Evolutionary conservation across 2,329 filamentous ascomycete genomes (phyloP).

Genomic region (Colletotrichum theobromicola): DNA sequence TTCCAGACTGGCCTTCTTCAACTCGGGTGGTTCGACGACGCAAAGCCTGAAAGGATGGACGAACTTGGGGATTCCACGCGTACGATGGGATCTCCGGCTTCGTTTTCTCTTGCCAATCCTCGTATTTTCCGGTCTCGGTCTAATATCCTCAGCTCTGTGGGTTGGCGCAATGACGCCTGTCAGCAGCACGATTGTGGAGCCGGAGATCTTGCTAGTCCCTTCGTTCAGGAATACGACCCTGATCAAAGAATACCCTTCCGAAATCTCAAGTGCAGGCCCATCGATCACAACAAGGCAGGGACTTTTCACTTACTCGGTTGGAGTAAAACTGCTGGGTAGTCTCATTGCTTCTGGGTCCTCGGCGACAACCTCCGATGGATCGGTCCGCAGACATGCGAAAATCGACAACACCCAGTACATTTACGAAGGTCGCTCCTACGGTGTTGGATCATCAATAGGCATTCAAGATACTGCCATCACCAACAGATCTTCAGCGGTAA

Average conservation of each 20-base stretch:
- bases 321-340: conserved; percentile 24
- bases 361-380: conserved; percentile 25
- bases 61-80: background rate
- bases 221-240: conserved; percentile 23
- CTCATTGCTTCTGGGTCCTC: conserved; percentile 26
- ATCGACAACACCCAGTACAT: conserved; percentile 28
- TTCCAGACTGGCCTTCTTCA: background rate
- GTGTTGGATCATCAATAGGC: conserved; percentile 29
- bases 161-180: conserved; percentile 28
- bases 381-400: conserved; percentile 25
- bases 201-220: conserved; percentile 24
- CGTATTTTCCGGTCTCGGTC: background rate
- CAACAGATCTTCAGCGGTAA: background rate
- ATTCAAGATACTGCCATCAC: conserved; percentile 17
- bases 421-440: conserved; percentile 32
- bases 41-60: background rate
- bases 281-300: conserved; percentile 23
- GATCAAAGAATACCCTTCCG: conserved; percentile 28
- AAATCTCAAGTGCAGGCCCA: conserved; percentile 21
- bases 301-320: conserved; percentile 29
- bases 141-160: conserved; percentile 20
- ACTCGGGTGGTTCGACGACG: background rate
- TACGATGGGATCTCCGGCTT: background rate
- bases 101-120: background rate
- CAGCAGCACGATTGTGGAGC: conserved; percentile 1